Base-by-base conservation (phyloP, 179 eudicot species). In the Heliamphora pulchella region DNA sequence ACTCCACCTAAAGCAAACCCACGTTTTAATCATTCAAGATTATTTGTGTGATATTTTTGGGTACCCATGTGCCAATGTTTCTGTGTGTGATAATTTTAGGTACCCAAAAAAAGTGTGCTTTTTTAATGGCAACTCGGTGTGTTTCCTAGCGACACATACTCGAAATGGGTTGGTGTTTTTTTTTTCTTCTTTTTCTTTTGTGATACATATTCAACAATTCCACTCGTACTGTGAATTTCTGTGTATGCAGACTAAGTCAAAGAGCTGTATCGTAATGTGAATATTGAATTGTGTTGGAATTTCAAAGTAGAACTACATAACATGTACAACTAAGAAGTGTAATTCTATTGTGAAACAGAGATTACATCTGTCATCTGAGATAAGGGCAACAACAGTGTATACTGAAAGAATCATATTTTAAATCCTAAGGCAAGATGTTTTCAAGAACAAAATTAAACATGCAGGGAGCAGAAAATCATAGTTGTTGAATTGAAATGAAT, bases 241-340 rank as follows among this genome's bases (percentile, higher is more conserved):
- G 31, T 31, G 31, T 31, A 31, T 31, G 81, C 99, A 96, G 82
- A 86, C 91, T 17, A 91, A 87, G 81, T 90, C 89, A 71, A 94
- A 87, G 83, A 88, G 83, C 82, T 88, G 91, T 83, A 84, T 92
- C 20, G 92, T 96, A 53, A 94, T 43, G 55, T 13, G 20, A 71
- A 31, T 39, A 69, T 78, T 51, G 15, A 41, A 71, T 14, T 20
- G 69, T 54, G 62, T 20, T 78, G 8, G 18, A 71, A 74, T 43
- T 69, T 53, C 61, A 51, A 58, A 18, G 75, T 44, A 55, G 44
- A 50, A 47, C 67, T 75, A 65, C 44, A 53, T 17, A 17, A 31
- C 31, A 41, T 18, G 47, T 50, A 2, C 2, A 62, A 59, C 61
- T 55, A 5, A 18, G 58, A 46, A 39, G 66, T 74, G 76, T 17